Evolutionary conservation across 2,329 filamentous ascomycete species (phyloP).

Genomic region (Rachicladosporium sp.): DNA sequence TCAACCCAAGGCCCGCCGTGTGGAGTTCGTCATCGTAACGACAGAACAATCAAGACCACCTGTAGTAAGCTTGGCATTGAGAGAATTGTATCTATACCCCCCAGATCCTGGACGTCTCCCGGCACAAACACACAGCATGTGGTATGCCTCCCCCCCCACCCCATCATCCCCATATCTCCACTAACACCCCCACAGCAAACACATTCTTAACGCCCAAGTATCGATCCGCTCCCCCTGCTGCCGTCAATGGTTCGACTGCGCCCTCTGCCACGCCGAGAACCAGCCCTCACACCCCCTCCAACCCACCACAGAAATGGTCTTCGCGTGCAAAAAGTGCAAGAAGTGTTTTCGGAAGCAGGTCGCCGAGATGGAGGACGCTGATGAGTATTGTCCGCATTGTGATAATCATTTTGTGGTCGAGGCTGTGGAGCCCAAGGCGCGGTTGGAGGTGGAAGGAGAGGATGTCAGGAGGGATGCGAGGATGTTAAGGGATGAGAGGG

Average conservation of each 20-base stretch:
- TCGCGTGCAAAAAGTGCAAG: slow-evolving; percentile 97
- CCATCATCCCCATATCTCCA: slow-evolving; percentile 22
- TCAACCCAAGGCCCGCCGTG: no score
- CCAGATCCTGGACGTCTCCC: neutral
- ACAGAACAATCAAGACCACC: no score
- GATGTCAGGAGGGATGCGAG: slow-evolving; percentile 72
- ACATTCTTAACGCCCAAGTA: slow-evolving; percentile 96
- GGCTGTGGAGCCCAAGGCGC: slow-evolving; percentile 69
- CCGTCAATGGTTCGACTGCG: slow-evolving; percentile 97
- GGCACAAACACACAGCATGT: slow-evolving; percentile 15
- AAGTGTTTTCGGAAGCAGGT: slow-evolving; percentile 96
- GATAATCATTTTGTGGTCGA: slow-evolving; percentile 97
- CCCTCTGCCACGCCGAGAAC: slow-evolving; percentile 73
- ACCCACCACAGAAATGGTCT: slow-evolving; percentile 71
- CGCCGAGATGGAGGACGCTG: slow-evolving; percentile 83
- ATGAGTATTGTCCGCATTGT: slow-evolving; percentile 98
- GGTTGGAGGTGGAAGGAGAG: slow-evolving; percentile 78
- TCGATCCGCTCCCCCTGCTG: slow-evolving; percentile 92
- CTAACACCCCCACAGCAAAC: slow-evolving; percentile 54
- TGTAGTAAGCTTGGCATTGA: no score
- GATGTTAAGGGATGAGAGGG: slow-evolving; percentile 85
- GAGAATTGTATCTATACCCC: no score
- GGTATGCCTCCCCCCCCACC: slow-evolving; percentile 11
- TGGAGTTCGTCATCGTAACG: no score
- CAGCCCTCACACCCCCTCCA: slow-evolving; percentile 55